Base-by-base conservation (phyloP, 2,329 filamentous ascomycete genomes). In the Aureobasidium sp. region DNA sequence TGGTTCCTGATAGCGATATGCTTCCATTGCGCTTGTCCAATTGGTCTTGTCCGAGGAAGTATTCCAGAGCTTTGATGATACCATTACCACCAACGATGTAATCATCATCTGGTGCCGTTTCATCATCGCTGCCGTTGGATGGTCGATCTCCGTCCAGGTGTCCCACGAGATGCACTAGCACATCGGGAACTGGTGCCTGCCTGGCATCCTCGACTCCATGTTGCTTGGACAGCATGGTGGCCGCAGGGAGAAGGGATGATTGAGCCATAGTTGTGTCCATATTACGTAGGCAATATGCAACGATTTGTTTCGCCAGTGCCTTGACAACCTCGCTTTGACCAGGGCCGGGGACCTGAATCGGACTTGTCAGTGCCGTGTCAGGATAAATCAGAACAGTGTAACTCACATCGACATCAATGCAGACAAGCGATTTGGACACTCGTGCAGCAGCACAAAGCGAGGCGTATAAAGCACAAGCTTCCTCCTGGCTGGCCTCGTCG, bases 1-100 rank as follows among this genome's bases (percentile, higher is more conserved):
- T 75, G n/a, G 79, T 76, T 45, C 82, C 82, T 70, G 82, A 60
- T 6, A 62, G 84, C 0, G 73, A 71, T n/a, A 77, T 71, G 64
- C 88, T 70, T 25, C 63, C 66, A 15, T 71, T 67, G 9, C 70
- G 65, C 20, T 70, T 57, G 41, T 74, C 72, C 34, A 70, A 84
- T 61, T 88, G 86, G 71, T 95, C 95, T 71, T 96, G 95, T 68
- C 91, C 87, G 55, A 99, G 79, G 70, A 92, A 96, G 69, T 95
- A 95, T 60, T 90, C 87, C 49, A 99, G 80, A 5, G 94, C 94
- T 76, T 96, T 97, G 53, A 96, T 93, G 1, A 99, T 91, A 29
- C 93, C 94, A 0, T 91, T 96, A 17, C 93, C 93, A 22, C 93
- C 92, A 69, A 97, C 94, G 48, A 97, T 91, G 74, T 97, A 97